Percentiles rank a stretch among this genome's conserved stretches.
Conservation (phyloP, 768 basidiomycete genomes). For the Cubamyces lactineus region DNA sequence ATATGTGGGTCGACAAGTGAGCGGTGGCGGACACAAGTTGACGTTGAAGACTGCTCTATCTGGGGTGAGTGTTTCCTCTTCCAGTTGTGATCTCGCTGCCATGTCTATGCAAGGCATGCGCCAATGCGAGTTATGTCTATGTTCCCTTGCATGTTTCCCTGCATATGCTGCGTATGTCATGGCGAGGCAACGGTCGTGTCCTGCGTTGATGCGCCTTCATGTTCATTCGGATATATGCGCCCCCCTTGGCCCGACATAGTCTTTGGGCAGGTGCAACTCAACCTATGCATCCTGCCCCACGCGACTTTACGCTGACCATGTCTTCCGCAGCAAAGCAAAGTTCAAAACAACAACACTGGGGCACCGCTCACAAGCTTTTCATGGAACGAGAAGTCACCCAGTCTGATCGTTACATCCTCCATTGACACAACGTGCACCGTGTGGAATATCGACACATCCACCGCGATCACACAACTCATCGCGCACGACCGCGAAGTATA, state of each 20-base stretch:
- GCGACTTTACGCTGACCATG: too few relatives aligned
- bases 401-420: conserved; percentile 93
- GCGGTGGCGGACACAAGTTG: conserved; percentile 61
- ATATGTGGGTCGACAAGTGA: conserved; percentile 72
- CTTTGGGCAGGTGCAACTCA: too few relatives aligned
- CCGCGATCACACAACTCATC: conserved; percentile 95
- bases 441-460: conserved; percentile 95
- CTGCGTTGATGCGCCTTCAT: too few relatives aligned
- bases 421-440: conserved; percentile 99
- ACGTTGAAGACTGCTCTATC: conserved; percentile 77
- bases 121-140: too few relatives aligned
- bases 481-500: conserved; percentile 97
- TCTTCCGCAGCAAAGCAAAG: conserved; percentile 75
- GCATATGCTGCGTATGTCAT: too few relatives aligned
- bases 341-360: conserved; percentile 78
- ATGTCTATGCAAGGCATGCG: too few relatives aligned
- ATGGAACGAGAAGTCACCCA: conserved; percentile 93
- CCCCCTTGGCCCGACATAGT: background rate
- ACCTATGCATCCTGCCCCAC: too few relatives aligned
- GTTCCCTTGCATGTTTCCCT: too few relatives aligned
- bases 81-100: background rate
- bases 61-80: conserved; percentile 58
- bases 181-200: too few relatives aligned
- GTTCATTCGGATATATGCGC: conserved; percentile 15
- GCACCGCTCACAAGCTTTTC: conserved; percentile 97